Evolutionary conservation across 2,329 filamentous ascomycete genomes (phyloP), one percentile per base, ranked within the genome.

Genomic region (Tolypocladium ovalisporum): DNA sequence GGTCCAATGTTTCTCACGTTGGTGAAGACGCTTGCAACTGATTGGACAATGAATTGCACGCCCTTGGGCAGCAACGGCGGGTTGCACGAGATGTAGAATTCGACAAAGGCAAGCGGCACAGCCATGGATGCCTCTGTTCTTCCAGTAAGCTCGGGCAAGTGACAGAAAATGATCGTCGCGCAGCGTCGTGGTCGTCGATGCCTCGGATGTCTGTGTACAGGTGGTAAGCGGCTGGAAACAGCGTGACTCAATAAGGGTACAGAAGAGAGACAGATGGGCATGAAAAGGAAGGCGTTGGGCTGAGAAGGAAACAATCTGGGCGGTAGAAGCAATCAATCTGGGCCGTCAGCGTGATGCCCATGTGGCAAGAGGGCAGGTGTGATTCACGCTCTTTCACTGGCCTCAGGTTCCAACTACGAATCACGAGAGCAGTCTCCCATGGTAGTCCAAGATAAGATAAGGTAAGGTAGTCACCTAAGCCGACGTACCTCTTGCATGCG

Each of bases 1-100:
- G 15, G 12, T 17, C 19, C 10, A 17, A 19, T n/a, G n/a, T 19
- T 40, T 39, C 54, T 54, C 5, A 44, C 53, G 19, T 54, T 22
- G 1, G 42, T n/a, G 12, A 54, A 44, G 7, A 40, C 51, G 4
- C 57, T 56, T 29, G 52, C 7, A 19, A 63, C 40, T 29, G 57
- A 53, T 2, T 58, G 39, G 22, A 70, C 60, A 32, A 71, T 58
- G 13, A 60, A 59, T 2, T 60, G 54, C 12, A 74, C 71, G 1
- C 70, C 71, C 1, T 40, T 47, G 0, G 67, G 65, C 1, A 66
- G 57, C n/a, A 73, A 56, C 0, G 70, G 70, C 6, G 71, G 71
- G 56, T 73, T 71, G 47, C 66, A 69, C 6, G 66, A 60, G 4
- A 71, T 56, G 61, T 71, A 72, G 27, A 71, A 73, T 44, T 74